These are phyloP conservation scores for Hanseniaspora sp. DNA, from an alignment of 1,139 yeast species.

Conservation along the genomic window DNA sequence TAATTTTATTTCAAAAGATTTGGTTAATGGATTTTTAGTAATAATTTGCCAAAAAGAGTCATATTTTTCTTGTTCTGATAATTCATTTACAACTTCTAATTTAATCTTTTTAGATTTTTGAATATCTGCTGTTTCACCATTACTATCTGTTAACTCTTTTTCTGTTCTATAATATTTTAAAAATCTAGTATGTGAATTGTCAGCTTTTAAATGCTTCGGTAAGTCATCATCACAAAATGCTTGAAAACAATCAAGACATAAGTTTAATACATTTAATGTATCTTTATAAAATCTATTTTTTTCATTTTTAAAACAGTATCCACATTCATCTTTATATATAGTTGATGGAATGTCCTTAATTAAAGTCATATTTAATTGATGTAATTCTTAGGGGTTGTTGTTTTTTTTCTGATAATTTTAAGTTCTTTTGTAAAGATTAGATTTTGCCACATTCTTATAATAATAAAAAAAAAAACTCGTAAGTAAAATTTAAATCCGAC, in stretches of 20 bases:
- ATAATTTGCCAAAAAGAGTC: constrained; percentile 33
- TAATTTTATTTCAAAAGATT: constrained; percentile 7
- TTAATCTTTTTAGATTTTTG: constrained; percentile 46
- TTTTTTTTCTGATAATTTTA: background rate
- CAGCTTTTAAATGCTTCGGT: constrained; percentile 22
- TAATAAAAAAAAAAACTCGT: too few relatives aligned
- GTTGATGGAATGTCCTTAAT: constrained; percentile 22
- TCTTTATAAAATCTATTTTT: constrained; percentile 20
- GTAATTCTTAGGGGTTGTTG: background rate
- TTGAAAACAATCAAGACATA: constrained; percentile 28
- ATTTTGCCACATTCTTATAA: too few relatives aligned
- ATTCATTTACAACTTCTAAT: constrained; percentile 56
- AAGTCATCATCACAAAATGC: constrained; percentile 26
- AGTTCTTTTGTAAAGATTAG: too few relatives aligned
- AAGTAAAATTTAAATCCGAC: too few relatives aligned
- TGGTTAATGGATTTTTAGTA: constrained; percentile 16
- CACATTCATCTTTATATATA: constrained; percentile 29
- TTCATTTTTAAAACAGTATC: constrained; percentile 28
- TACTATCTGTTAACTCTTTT: constrained; percentile 16
- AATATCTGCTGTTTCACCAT: background rate
- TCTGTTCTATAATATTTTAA: constrained; percentile 23
- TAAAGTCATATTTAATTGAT: background rate
- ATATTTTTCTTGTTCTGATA: constrained; percentile 57
- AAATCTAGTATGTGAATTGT: constrained; percentile 21
- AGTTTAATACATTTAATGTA: constrained; percentile 19